Base-by-base conservation (phyloP, 768 basidiomycete genomes). In the Hericium coralloides region DNA sequence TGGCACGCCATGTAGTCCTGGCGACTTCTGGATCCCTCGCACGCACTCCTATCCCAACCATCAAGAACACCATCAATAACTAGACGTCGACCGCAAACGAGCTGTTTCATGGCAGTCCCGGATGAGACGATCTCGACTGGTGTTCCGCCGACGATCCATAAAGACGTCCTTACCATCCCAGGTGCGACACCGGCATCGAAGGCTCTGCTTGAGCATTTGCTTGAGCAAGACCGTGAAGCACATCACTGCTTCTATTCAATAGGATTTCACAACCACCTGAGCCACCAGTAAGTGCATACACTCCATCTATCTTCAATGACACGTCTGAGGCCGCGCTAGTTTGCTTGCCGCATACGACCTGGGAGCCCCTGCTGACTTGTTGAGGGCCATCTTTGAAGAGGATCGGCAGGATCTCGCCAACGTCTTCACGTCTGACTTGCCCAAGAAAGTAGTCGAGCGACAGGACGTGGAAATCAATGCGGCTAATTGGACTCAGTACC, bases 321-420 rank as follows among this genome's bases (percentile, higher is more conserved):
- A 15, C 17, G 43, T 12, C 43, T 45, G 43, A 45, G n/a, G 23
- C 8, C 20, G 18, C 18, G 49, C 15, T 50, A 84, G 81, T 59
- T 54, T 83, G 10, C 67, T 83, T 2, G 79, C 80, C 0, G 78
- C 79, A 2, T 83, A 82, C 57, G 81, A 83, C 66, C 63, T 83
- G 2, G 81, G 81, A 3, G 80, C 81, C 4, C 58, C 79, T 15
- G 59, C 76, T 0, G 67, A 68, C 8, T 67, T 79, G 25, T 56
- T 84, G 41, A 72, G 77, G 57, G 75, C 76, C 55, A 79, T 82
- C 23, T 80, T 79, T 55, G 74, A 78, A 14, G 63, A 67, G 7
- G 75, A 79, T 51, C 66, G 67, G 2, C 62, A 65, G 38, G 61
- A 58, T 1, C 75, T 77, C 58, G 65, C 75, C 4, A 75, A 78